Base-by-base conservation (phyloP, 2,329 filamentous ascomycete species). In the Cladorrhinum sp. region DNA sequence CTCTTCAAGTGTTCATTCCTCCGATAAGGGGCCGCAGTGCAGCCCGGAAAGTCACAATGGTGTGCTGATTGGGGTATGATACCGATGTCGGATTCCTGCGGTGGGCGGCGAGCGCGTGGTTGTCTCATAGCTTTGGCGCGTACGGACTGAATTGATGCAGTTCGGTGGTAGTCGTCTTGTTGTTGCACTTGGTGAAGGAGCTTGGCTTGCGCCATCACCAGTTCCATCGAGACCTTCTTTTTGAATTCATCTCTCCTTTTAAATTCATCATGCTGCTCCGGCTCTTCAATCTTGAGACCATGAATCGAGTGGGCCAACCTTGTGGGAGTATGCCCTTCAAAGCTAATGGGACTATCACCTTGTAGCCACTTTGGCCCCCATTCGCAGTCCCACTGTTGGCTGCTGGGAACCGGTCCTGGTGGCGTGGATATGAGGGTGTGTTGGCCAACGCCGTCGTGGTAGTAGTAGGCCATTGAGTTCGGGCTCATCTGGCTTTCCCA, bases 1-100 rank as follows among this genome's bases (percentile, higher is more conserved):
- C 82, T 76, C 72, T 84, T 85, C 18, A 84, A 71, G 63, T 85
- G 82, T 69, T 85, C 82, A 23, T 78, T 79, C 58, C 82, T 75
- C 65, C 78, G 79, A 64, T 75, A 71, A 4, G 61, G 56, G 29
- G 57, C 52, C 5, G 9, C 57, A 0, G 52, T 68, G 68, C 81
- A 85, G 25, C 75, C 75, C 6, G 74, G 74, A 29, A 78, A 76
- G 16, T 77, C 72, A 64, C 81, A 84, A 62, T 77, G 69, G 62
- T 58, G 22, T 24, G 12, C 18, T 66, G 72, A 25, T 66, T 68
- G n/a, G 66, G 70, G 27, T 67, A 69, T 6, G 68, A 18, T 45
- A 18, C 49, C 49, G 22, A 50, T 48, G 4, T 25, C 54, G 27
- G 36, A 7, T n/a, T 38, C 49, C n/a, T 24, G 48, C 2, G 48